Base-by-base conservation (phyloP, 2,329 filamentous ascomycete species). In the Coniochaeta sp. region DNA sequence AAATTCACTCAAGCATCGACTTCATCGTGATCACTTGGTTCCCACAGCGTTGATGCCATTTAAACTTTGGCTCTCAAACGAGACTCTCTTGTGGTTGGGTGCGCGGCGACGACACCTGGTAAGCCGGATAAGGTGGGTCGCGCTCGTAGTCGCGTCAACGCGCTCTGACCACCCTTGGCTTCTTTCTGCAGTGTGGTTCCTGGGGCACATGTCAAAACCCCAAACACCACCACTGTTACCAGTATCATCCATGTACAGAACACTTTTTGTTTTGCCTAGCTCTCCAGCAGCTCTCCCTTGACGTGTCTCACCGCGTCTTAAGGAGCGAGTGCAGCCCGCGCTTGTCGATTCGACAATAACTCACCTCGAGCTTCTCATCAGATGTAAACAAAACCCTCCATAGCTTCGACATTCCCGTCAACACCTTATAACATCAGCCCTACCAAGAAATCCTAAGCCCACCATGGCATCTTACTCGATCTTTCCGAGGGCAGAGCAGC, bases 61-160 rank as follows among this genome's bases (percentile, higher is more conserved):
- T n/a, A n/a, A n/a, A n/a, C n/a, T n/a, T n/a, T n/a, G n/a, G n/a
- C n/a, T n/a, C n/a, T n/a, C n/a, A n/a, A n/a, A n/a, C n/a, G n/a
- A n/a, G n/a, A n/a, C n/a, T n/a, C n/a, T n/a, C n/a, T n/a, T n/a
- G n/a, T n/a, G n/a, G n/a, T n/a, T n/a, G n/a, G n/a, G n/a, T n/a
- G n/a, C n/a, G n/a, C n/a, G n/a, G n/a, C n/a, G n/a, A n/a, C n/a
- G n/a, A n/a, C n/a, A n/a, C n/a, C n/a, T n/a, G n/a, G n/a, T n/a
- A n/a, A 10, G 8, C 9, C 16, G 16, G 38, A 12, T 42, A 26
- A 8, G 26, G 38, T 42, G 48, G 31, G 33, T 30, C 30, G 38
- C 38, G 24, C 18, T 42, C 24, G 49, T 20, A 48, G 50, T 47
- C 50, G 45, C 50, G 50, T 51, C 50, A 51, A 51, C 50, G 50